Evolutionary conservation across 495 filamentous ascomycete species (phyloP).

Genomic region (Rusavskia elegans): DNA sequence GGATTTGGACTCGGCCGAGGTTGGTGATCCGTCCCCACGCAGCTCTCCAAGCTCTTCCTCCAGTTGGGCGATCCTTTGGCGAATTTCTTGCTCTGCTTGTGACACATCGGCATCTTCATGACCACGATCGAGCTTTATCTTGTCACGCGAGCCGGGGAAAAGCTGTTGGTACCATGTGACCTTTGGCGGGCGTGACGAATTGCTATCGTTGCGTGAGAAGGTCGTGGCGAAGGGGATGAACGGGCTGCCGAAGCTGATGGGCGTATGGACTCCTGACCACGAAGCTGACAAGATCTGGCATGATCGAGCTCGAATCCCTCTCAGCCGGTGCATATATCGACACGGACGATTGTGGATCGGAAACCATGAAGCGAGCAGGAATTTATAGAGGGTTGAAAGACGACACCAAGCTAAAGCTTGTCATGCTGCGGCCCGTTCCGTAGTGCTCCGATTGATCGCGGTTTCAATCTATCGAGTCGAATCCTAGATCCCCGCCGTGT

Average conservation of each 20-base stretch:
- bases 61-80: slow-evolving; percentile 31
- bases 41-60: slow-evolving; percentile 39
- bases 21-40: slow-evolving; percentile 12
- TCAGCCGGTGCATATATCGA: slow-evolving; percentile 5
- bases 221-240: not conserved
- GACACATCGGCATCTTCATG: slow-evolving; percentile 37
- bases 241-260: not conserved
- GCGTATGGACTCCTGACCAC: not conserved
- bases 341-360: no score
- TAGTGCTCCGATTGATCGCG: no score
- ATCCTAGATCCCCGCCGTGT: no score
- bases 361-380: no score
- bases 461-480: no score
- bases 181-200: slow-evolving; percentile 1
- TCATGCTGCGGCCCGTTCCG: no score
- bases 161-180: slow-evolving; percentile 15
- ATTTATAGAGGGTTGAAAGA: no score
- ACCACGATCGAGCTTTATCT: slow-evolving; percentile 30
- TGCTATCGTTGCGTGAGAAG: not conserved
- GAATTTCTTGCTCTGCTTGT: slow-evolving; percentile 25
- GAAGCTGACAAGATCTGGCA: not conserved
- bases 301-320: slow-evolving; percentile 2
- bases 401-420: no score
- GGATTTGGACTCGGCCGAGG: slow-evolving; percentile 6
- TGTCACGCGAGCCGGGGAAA: slow-evolving; percentile 8